Base-by-base conservation (phyloP, 208 protist species). In the Trypanosoma congolense region DNA sequence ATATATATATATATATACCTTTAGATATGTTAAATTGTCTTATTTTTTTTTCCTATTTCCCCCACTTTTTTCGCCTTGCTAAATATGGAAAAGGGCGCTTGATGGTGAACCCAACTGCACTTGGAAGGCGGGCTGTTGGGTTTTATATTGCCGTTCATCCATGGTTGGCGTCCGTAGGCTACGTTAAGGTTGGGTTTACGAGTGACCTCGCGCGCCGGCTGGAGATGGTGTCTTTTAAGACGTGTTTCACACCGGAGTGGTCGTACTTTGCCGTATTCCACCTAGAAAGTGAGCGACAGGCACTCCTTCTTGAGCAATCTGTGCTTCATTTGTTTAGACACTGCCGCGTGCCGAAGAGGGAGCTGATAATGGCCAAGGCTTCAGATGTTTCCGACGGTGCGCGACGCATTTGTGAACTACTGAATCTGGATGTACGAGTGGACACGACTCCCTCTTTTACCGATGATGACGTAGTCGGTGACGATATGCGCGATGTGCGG, bases 231-330 rank as follows among this genome's bases (percentile, higher is more conserved):
- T 82, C 78, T 12, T 90, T 85, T 51, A 78, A 61, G 40, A 90
- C 83, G 2, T 90, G 83, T 35, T 90, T 90, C 28, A 90, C 83
- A 24, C 73, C 78, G 3, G 75, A 90, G 51, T 90, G 83, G 79
- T 56, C 61, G 22, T 90, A 85, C 24, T 69, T 70, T 28, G 42
- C 70, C 19, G 72, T 81, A 30, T 79, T 87, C 42, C 72, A 84
- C 47, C 87, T 73, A 58, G 43, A 63, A 30, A 65, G 63, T 14
- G 51, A 58, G 12, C 65, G 74, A 25, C 73, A 90, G 24, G 83
- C 83, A 16, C 67, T 84, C 42, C 56, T 90, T 46, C 57, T 90
- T 22, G 78, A 90, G 61, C 79, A 90, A 62, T 73, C 83, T 12
- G 78, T 90, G 46, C 66, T 90, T 6, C 82, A 70, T 61, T 61